phyloP scores from a whole-genome alignment of 176 grass and related monocot genomes.

The Guadua angustifolia region DNA sequence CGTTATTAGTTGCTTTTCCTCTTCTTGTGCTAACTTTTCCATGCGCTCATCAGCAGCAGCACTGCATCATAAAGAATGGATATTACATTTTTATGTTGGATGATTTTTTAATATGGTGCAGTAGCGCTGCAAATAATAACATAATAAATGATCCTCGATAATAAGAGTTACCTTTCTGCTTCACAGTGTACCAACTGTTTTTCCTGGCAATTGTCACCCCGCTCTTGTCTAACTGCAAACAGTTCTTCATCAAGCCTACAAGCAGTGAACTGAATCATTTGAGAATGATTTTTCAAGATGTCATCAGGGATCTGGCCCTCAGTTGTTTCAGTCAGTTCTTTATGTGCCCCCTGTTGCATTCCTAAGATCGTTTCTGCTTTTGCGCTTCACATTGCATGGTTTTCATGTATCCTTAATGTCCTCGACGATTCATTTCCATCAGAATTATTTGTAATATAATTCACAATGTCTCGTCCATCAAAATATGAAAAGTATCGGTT shows the following conservation, averaged over 20 bases:
- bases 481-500: conserved; percentile 44
- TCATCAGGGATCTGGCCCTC: background rate
- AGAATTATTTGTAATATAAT: conserved; percentile 33
- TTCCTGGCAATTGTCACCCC: no score
- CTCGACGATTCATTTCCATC: conserved; percentile 42
- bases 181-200: no score
- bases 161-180: no score
- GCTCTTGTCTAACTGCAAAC: no score
- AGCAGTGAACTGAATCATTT: no score
- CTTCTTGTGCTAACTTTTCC: conserved; percentile 9
- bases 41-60: conserved; percentile 29
- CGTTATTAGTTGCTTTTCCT: conserved; percentile 40
- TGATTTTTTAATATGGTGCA: no score
- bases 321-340: conserved; percentile 10
- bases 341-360: conserved; percentile 1
- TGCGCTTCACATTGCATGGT: conserved; percentile 14
- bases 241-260: no score
- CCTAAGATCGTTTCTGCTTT: background rate
- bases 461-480: conserved; percentile 41
- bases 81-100: background rate
- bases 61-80: conserved; percentile 52
- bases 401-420: conserved; percentile 25
- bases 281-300: no score
- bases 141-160: no score
- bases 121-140: no score